Base-by-base conservation (phyloP, 768 basidiomycete genomes). In the Collybiopsis luxurians region DNA sequence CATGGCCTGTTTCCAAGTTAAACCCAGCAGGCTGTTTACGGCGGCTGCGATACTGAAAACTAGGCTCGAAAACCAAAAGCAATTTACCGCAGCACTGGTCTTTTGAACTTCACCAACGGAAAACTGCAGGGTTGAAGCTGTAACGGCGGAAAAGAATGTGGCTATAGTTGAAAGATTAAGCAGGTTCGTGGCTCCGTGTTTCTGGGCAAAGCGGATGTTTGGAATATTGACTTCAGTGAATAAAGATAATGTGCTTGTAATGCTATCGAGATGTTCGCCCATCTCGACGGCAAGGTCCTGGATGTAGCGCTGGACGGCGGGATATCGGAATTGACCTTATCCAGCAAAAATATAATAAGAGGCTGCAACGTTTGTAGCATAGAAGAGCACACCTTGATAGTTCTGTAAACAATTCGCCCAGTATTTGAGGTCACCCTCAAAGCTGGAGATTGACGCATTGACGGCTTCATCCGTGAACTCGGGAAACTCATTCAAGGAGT, bases 221-320 rank as follows among this genome's bases (percentile, higher is more conserved):
- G 87, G 87, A 10, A 91, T 86, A 84, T 88, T 89, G 57, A 90
- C 80, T 79, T 89, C 86, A 47, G 89, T 83, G 73, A 90, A 90
- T 71, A 87, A 82, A 2, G 79, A 79, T n/a, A 91, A 70, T 1
- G 86, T 84, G 1, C 81, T 73, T 4, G 84, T 85, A 56, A 91
- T 84, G 59, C 74, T 81, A 56, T 90, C 85, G 15, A 89, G 72
- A 61, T 91, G 89, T 54, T 87, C 83, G 2, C 85, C 86, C 80
- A 89, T 85, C 65, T 90, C 87, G n/a, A 72, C 69, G n/a, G 82
- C 77, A 9, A 89, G 74, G 63, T 89, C 87, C 60, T 90, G 87
- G 31, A 91, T 78, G 65, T 90, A 89, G 63, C 85, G 72, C 63
- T 89, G 84, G 2, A 90, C 87, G 28, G 87, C 81, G 2, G 85